phyloP scores from a whole-genome alignment of 192 early-diverging fungal genomes.

The Neocallimastix lanati region DNA sequence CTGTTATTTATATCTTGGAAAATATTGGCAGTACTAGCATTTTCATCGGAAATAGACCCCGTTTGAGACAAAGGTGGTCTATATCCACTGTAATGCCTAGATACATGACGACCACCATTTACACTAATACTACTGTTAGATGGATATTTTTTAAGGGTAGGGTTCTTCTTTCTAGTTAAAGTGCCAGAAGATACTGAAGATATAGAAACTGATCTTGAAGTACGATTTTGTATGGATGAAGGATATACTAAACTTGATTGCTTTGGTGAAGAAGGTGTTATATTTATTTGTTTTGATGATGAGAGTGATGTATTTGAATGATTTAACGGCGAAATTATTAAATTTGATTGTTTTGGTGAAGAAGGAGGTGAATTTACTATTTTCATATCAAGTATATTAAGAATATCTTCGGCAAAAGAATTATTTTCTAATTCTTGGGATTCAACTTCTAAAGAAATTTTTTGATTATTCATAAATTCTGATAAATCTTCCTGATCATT shows the following conservation, averaged over 20 bases:
- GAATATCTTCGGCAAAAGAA: background rate
- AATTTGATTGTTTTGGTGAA: no score
- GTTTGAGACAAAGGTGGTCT: background rate
- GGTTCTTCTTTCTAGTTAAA: background rate
- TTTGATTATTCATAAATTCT: no score
- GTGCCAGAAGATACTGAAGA: background rate
- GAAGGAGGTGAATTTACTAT: background rate
- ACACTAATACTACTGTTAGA: background rate
- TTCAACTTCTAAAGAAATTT: no score
- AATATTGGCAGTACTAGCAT: background rate
- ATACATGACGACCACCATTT: background rate
- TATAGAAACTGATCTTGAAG: no score
- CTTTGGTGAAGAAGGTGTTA: no score
- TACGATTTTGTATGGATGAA: no score
- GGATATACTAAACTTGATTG: no score
- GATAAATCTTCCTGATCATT: no score
- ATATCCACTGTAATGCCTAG: background rate
- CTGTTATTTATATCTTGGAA: background rate
- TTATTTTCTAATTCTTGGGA: background rate
- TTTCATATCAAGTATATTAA: background rate
- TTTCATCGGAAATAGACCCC: background rate
- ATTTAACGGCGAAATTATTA: no score
- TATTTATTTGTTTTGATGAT: no score
- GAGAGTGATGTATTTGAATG: no score
- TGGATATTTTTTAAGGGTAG: background rate